These are phyloP conservation scores for Croton laevigatus DNA, from an alignment of 441 rosid species.

Conservation along the genomic window DNA sequence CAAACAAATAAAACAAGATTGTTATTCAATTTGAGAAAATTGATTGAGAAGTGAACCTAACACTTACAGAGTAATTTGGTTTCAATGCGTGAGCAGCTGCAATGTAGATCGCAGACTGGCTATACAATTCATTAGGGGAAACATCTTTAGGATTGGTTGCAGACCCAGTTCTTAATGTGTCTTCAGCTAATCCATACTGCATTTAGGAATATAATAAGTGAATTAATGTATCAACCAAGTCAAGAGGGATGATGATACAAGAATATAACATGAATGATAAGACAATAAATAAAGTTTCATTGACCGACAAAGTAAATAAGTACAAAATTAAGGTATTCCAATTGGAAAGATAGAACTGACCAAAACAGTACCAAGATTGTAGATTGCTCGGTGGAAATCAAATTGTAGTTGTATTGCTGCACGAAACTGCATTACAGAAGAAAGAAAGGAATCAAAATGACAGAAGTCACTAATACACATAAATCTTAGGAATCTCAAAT, in stretches of 20 bases:
- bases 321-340: not conserved
- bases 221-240: not conserved
- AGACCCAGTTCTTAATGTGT: conserved; percentile 83
- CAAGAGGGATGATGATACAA: not conserved
- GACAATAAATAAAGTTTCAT: too few species aligned
- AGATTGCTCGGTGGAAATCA: conserved; percentile 96
- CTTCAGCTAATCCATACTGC: conserved; percentile 99
- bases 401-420: conserved; percentile 94
- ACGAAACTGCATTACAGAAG: conserved; percentile 66
- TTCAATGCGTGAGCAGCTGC: conserved; percentile 98
- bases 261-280: not conserved
- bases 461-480: conserved; percentile 8
- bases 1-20: not conserved
- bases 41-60: not conserved
- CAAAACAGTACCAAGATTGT: conserved; percentile 99
- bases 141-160: conserved; percentile 60
- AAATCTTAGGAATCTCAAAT: conserved; percentile 7
- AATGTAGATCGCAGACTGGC: conserved; percentile 96
- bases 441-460: conserved; percentile 20
- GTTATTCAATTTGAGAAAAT: not conserved
- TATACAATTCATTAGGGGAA: conserved; percentile 83
- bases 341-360: conserved; percentile 43
- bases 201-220: conserved; percentile 16
- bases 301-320: not conserved
- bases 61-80: conserved; percentile 87